Evolutionary conservation across 2,329 filamentous ascomycete species (phyloP).

Genomic region (Sporothrix humicola): DNA sequence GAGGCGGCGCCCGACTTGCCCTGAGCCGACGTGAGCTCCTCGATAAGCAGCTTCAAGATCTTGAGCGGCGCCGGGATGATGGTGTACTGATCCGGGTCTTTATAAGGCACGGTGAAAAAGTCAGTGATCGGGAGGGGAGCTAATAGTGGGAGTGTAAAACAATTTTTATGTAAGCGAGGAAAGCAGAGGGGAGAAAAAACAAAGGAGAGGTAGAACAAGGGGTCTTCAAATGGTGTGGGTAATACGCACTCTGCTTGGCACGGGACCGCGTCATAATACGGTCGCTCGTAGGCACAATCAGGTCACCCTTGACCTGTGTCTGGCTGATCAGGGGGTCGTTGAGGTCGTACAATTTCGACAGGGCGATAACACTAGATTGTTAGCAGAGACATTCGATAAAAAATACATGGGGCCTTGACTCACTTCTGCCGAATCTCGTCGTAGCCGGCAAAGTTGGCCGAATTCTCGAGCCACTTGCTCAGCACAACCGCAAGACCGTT

Average conservation of each 20-base stretch:
- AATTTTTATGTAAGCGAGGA: not conserved
- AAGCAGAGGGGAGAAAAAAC: constrained; percentile 35
- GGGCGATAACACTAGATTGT: constrained; percentile 75
- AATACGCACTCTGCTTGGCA: constrained; percentile 72
- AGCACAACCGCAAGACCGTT: constrained; percentile 89
- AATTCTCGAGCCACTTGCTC: constrained; percentile 96
- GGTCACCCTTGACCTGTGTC: constrained; percentile 87
- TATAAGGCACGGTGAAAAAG: constrained; percentile 41
- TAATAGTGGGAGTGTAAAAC: constrained; percentile 16
- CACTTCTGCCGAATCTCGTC: constrained; percentile 97
- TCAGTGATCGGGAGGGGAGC: constrained; percentile 36
- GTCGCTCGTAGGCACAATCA: constrained; percentile 79
- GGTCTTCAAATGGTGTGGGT: no score
- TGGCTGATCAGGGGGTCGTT: constrained; percentile 79
- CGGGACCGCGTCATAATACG: constrained; percentile 93
- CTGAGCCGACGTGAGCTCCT: constrained; percentile 84
- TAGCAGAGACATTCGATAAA: not conserved
- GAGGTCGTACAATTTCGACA: constrained; percentile 88
- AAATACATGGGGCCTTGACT: constrained; percentile 41
- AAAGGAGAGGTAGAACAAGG: no score
- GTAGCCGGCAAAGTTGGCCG: constrained; percentile 95
- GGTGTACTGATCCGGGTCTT: constrained; percentile 88
- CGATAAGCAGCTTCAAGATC: constrained; percentile 93
- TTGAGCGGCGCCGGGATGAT: constrained; percentile 87
- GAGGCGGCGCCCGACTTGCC: constrained; percentile 57